Evolutionary conservation across 352 stramenopile genomes (phyloP), one percentile per base, ranked within the genome.

Genomic region (Phytopythium litorale): DNA sequence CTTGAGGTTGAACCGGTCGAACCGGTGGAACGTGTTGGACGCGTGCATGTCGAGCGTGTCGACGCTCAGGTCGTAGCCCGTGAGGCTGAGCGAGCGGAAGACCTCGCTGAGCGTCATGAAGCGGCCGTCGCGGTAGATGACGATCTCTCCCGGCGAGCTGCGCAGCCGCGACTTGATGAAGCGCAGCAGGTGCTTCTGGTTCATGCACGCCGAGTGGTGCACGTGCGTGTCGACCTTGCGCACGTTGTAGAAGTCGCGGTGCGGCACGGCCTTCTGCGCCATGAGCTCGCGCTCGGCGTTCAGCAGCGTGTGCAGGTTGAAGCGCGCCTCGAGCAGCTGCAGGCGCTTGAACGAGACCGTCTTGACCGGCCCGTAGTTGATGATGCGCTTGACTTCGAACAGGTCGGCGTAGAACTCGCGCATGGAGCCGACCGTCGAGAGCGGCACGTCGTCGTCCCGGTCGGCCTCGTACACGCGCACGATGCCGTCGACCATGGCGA

Each of bases 1-100:
- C 81, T 99, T 99, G 46, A 98, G 78, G 75, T 99, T 99, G 72
- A 99, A 99, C 40, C 98, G 97, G 71, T 99, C 98, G 77, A 99
- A 99, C 63, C 97, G 87, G 67, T 99, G 97, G 80, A 99, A 99
- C 49, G 94, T 98, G 73, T 99, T 99, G 81, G 98, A 97, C n/a
- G 97, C 97, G 68, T 99, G 88, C 78, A 99, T 99, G 78, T 99
- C 96, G 42, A 99, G 91, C 43, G 97, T 99, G 73, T 99, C 97
- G 58, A 99, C 98, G 51, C 93, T 99, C 53, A 99, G 77, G 70
- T 99, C 96, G 72, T 99, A 98, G 6, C 95, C 94, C 52, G 97
- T 98, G 35, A 99, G 81, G 54, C 91, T 93, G 33, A 98, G 79
- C 55, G 86, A 97, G 51, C 86, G 75, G 66, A 98, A 98, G 12